phyloP scores from a whole-genome alignment of 768 basidiomycete species.

The Multifurca ochricompacta region DNA sequence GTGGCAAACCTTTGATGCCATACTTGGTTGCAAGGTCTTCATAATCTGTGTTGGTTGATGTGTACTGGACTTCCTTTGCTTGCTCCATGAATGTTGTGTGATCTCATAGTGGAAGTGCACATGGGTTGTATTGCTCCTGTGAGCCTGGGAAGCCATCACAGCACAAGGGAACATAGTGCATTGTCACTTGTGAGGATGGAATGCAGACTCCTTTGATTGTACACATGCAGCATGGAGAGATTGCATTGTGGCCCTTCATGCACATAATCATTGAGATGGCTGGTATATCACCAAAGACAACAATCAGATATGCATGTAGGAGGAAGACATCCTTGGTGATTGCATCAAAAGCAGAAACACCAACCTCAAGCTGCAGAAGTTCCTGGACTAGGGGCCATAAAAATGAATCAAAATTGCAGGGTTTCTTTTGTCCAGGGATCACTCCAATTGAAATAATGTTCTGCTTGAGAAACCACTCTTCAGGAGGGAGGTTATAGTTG shows the following conservation, averaged over 20 bases:
- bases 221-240: slow-evolving; percentile 32
- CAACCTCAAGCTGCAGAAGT: slow-evolving; percentile 20
- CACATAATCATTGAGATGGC: slow-evolving; percentile 26
- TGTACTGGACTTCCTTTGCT: slow-evolving; percentile 31
- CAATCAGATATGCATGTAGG: slow-evolving; percentile 27
- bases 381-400: slow-evolving; percentile 26
- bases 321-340: slow-evolving; percentile 22
- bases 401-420: slow-evolving; percentile 28
- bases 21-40: slow-evolving; percentile 41
- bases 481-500: slow-evolving; percentile 38
- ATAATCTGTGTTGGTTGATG: neutral
- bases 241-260: slow-evolving; percentile 39
- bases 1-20: slow-evolving; percentile 22
- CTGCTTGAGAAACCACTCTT: slow-evolving; percentile 20
- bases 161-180: slow-evolving; percentile 1
- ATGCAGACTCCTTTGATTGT: slow-evolving; percentile 26
- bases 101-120: slow-evolving; percentile 30
- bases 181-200: neutral
- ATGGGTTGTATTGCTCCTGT: slow-evolving; percentile 22
- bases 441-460: slow-evolving; percentile 23
- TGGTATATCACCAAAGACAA: slow-evolving; percentile 31
- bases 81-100: slow-evolving; percentile 28
- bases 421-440: slow-evolving; percentile 26
- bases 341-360: slow-evolving; percentile 22
- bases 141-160: neutral